phyloP scores from a whole-genome alignment of 2,329 filamentous ascomycete genomes.

The Pezicula radicicola region DNA sequence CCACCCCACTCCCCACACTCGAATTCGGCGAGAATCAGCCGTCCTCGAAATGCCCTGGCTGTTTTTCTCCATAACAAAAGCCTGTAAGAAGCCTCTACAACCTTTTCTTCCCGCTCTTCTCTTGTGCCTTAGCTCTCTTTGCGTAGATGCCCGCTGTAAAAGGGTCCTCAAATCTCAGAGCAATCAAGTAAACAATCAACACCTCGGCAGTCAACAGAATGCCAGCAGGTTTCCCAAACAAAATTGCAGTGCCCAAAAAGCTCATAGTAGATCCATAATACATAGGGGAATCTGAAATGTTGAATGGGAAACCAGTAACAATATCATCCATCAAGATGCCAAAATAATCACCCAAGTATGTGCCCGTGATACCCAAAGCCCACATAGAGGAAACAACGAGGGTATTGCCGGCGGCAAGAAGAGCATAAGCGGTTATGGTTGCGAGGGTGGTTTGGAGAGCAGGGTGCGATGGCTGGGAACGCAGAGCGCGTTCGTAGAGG shows the following conservation, averaged over 20 bases:
- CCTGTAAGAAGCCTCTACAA: conserved; percentile 10
- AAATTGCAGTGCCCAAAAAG: conserved; percentile 83
- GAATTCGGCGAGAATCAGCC: too few species aligned
- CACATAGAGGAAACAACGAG: conserved; percentile 89
- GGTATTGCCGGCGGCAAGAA: conserved; percentile 74
- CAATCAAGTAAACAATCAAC: conserved; percentile 73
- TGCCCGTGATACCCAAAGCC: conserved; percentile 89
- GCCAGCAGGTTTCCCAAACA: conserved; percentile 85
- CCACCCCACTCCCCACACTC: not conserved
- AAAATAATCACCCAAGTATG: conserved; percentile 97
- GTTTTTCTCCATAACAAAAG: too few species aligned
- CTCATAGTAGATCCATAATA: conserved; percentile 92
- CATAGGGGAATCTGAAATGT: conserved; percentile 87
- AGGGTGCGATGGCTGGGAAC: conserved; percentile 71
- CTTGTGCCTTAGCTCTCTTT: conserved; percentile 67
- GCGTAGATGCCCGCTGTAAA: conserved; percentile 93
- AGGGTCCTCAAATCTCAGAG: conserved; percentile 85
- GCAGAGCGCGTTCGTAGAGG: conserved; percentile 82
- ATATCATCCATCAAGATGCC: conserved; percentile 95
- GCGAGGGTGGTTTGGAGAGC: conserved; percentile 59
- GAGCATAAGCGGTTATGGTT: conserved; percentile 63
- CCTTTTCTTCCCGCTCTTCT: conserved; percentile 29
- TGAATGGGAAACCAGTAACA: conserved; percentile 95
- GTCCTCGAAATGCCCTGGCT: too few species aligned
- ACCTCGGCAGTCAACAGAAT: conserved; percentile 74